These are phyloP conservation scores for Massarina eburnea DNA, from an alignment of 2,329 filamentous ascomycete genomes.

Conservation along the genomic window DNA sequence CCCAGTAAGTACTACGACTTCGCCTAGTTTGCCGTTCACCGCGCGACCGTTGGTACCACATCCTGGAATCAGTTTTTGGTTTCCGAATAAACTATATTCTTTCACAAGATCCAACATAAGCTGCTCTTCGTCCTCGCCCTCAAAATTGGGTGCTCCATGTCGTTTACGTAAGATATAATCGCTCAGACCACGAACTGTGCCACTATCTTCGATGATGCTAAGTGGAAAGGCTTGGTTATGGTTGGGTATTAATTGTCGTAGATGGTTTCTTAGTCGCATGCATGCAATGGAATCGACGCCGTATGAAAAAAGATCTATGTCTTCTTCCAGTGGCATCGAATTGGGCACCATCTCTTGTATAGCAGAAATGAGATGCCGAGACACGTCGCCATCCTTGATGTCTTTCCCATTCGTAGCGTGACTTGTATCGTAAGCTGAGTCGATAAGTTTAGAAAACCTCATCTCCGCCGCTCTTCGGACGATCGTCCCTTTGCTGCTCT, in stretches of 20 bases:
- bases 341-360: slow-evolving; percentile 26
- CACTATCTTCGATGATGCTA: slow-evolving; percentile 63
- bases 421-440: slow-evolving; percentile 46
- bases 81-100: slow-evolving; percentile 50
- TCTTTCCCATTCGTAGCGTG: slow-evolving; percentile 14
- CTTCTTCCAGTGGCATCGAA: slow-evolving; percentile 26
- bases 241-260: slow-evolving; percentile 41
- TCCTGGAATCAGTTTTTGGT: slow-evolving; percentile 12
- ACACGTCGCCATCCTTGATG: slow-evolving; percentile 31
- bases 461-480: slow-evolving; percentile 56
- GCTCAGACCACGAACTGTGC: slow-evolving; percentile 51
- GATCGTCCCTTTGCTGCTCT: slow-evolving; percentile 65
- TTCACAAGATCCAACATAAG: slow-evolving; percentile 52
- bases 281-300: slow-evolving; percentile 64
- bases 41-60: slow-evolving; percentile 3
- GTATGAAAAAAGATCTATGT: slow-evolving; percentile 58
- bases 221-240: slow-evolving; percentile 49
- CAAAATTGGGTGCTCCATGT: slow-evolving; percentile 37
- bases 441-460: slow-evolving; percentile 51
- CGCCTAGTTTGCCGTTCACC: slow-evolving; percentile 2
- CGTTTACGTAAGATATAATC: slow-evolving; percentile 44
- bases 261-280: slow-evolving; percentile 52
- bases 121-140: slow-evolving; percentile 43
- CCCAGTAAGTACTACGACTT: slow-evolving; percentile 49
- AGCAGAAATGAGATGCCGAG: slow-evolving; percentile 19